phyloP scores from a whole-genome alignment of 2,329 filamentous ascomycete genomes.

The Epichloe gansuensis region DNA sequence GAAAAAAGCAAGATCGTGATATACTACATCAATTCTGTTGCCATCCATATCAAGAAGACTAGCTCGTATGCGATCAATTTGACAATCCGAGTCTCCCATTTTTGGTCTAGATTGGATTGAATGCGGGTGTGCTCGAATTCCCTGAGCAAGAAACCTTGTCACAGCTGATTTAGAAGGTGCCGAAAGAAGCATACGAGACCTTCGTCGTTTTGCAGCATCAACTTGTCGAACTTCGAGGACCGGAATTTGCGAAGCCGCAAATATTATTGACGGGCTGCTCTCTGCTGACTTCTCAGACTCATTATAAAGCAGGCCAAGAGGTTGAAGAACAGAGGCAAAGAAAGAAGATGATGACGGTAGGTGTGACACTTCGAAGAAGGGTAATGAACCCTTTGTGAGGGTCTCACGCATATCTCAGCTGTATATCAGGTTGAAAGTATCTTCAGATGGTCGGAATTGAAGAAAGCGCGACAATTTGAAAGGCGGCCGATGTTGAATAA shows the following conservation, averaged over 20 bases:
- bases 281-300: not conserved
- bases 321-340: slow-evolving; percentile 66
- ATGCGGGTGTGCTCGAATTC: slow-evolving; percentile 49
- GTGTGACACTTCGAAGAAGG: slow-evolving; percentile 55
- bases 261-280: slow-evolving; percentile 26
- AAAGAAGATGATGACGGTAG: slow-evolving; percentile 72
- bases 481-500: no score
- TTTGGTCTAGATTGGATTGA: slow-evolving; percentile 17
- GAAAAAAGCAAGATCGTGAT: slow-evolving; percentile 20
- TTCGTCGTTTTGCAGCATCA: slow-evolving; percentile 20
- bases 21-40: slow-evolving; percentile 71
- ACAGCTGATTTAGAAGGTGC: slow-evolving; percentile 54
- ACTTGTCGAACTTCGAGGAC: slow-evolving; percentile 34
- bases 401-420: no score
- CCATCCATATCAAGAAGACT: slow-evolving; percentile 68
- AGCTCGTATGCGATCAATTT: slow-evolving; percentile 21
- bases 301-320: slow-evolving; percentile 58
- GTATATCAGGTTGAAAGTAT: no score
- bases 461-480: no score
- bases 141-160: slow-evolving; percentile 57
- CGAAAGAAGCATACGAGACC: slow-evolving; percentile 49
- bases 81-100: not conserved
- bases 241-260: slow-evolving; percentile 23
- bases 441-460: no score
- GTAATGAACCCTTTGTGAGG: slow-evolving; percentile 15